Evolutionary conservation across 768 basidiomycete genomes (phyloP).

Genomic region (Termitomyces bulborhizus): DNA sequence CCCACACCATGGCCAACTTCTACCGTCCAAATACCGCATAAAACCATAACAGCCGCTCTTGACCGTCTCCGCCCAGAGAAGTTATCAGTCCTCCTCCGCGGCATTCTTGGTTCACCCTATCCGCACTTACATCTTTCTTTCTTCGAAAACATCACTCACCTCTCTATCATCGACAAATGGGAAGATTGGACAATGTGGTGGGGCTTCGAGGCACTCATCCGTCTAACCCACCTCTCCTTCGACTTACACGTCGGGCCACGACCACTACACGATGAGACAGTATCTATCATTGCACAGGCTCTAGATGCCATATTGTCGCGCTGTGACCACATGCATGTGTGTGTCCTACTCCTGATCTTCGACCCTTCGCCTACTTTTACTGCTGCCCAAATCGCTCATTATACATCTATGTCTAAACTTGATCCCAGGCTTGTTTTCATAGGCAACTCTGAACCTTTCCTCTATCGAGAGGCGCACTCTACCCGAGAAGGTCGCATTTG

Average conservation of each 20-base stretch:
- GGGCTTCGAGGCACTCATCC: constrained; percentile 21
- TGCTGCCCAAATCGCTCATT: constrained; percentile 11
- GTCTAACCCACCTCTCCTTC: constrained; percentile 31
- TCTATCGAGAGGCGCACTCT: constrained; percentile 31
- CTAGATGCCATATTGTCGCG: constrained; percentile 18
- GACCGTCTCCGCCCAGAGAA: constrained; percentile 22
- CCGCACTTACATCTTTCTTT: constrained; percentile 23
- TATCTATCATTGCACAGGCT: constrained; percentile 17
- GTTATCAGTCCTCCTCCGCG: constrained; percentile 26
- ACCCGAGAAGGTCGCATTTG: constrained; percentile 25
- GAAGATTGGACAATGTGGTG: constrained; percentile 36
- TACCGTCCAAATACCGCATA: constrained; percentile 6
- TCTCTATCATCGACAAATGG: constrained; percentile 34
- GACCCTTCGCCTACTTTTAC: constrained; percentile 18
- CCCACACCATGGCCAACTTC: constrained; percentile 11
- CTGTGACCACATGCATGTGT: constrained; percentile 21
- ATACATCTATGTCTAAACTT: constrained; percentile 2
- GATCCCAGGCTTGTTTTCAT: constrained; percentile 33
- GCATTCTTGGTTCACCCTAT: constrained; percentile 16
- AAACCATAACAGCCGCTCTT: constrained; percentile 15
- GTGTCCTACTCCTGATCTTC: constrained; percentile 28
- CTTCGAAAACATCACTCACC: constrained; percentile 30
- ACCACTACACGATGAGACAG: constrained; percentile 14
- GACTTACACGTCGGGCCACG: constrained; percentile 28
- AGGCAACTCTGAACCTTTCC: constrained; percentile 31